A percentile compares a stretch with the other conserved stretches of the same genome.
Conservation (phyloP, 164 flowering plant species). For the Liquidambar formosana region DNA sequence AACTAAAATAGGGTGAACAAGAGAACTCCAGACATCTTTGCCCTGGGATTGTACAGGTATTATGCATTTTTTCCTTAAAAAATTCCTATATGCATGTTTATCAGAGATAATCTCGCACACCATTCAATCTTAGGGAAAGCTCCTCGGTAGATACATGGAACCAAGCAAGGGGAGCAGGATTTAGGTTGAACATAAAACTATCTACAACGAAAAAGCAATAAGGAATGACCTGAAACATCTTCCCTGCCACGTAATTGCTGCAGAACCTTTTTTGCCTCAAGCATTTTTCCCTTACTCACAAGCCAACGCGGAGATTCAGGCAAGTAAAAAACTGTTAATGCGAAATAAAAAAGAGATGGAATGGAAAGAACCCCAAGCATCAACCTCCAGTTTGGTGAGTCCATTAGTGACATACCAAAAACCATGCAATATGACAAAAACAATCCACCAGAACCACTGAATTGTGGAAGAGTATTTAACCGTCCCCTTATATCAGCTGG, state of each 20-base stretch:
- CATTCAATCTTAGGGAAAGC: too few relatives aligned
- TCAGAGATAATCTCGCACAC: too few relatives aligned
- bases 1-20: background rate
- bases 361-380: slow-evolving; percentile 92
- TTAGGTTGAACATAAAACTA: too few relatives aligned
- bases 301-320: slow-evolving; percentile 99
- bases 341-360: slow-evolving; percentile 74
- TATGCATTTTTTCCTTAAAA: too few relatives aligned
- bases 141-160: too few relatives aligned
- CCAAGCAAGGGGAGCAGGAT: too few relatives aligned
- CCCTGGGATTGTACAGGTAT: too few relatives aligned
- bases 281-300: slow-evolving; percentile 90
- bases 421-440: slow-evolving; percentile 87
- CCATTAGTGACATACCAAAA: slow-evolving; percentile 78
- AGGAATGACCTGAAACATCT: slow-evolving; percentile 78
- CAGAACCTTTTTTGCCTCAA: slow-evolving; percentile 81
- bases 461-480: slow-evolving; percentile 92
- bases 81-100: too few relatives aligned
- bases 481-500: slow-evolving; percentile 86
- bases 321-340: slow-evolving; percentile 66
- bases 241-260: slow-evolving; percentile 83
- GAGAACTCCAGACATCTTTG: too few relatives aligned
- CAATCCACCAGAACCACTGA: slow-evolving; percentile 87
- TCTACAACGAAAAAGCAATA: background rate
- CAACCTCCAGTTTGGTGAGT: slow-evolving; percentile 75